A percentile compares a stretch with the other conserved stretches of the same genome.
Conservation (phyloP, 78 protist genomes). For the Dictyostelium purpureum region DNA sequence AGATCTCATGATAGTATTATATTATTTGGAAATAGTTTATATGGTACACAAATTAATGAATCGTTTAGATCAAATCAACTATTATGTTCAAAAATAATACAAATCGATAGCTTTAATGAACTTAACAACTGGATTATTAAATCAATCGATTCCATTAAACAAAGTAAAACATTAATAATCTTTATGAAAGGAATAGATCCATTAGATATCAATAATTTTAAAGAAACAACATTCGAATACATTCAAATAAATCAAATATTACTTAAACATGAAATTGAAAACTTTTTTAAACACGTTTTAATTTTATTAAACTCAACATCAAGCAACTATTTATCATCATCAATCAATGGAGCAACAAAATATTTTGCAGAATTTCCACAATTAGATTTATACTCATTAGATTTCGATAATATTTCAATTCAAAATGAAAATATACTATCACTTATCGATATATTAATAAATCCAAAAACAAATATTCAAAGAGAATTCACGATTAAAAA, state of each 20-base stretch:
- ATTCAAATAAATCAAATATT: slow-evolving; percentile 26
- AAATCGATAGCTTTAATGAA: too few species aligned
- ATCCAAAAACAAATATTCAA: background rate
- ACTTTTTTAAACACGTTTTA: slow-evolving; percentile 1
- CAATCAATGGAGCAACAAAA: background rate
- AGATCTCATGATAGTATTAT: too few species aligned
- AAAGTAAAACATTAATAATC: background rate
- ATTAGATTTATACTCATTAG: background rate
- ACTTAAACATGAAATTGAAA: too few species aligned
- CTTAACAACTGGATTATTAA: too few species aligned
- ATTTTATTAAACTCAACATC: background rate
- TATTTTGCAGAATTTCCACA: background rate
- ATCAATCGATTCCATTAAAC: too few species aligned
- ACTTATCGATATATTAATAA: too few species aligned
- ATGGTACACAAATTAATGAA: too few species aligned
- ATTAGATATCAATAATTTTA: background rate
- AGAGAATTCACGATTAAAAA: background rate
- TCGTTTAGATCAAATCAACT: too few species aligned
- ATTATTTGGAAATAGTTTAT: too few species aligned
- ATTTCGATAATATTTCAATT: background rate
- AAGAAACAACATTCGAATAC: background rate
- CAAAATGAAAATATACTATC: too few species aligned
- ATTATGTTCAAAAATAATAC: too few species aligned
- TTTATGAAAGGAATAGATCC: background rate
- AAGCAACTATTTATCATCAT: background rate